phyloP scores from a whole-genome alignment of 371 early-diverging fungal genomes.

The Mortierella sp. region DNA sequence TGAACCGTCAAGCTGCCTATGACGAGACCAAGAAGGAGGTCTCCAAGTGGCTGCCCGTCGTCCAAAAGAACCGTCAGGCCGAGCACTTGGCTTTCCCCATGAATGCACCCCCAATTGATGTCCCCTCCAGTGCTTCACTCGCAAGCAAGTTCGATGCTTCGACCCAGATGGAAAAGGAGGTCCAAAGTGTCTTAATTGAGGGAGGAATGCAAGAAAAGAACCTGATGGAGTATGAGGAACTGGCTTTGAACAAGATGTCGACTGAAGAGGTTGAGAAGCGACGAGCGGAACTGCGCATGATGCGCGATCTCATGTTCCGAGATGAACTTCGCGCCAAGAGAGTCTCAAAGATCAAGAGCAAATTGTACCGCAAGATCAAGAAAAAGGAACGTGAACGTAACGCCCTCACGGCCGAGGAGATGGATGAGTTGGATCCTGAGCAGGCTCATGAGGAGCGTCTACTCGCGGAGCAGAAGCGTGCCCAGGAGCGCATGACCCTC shows the following conservation, averaged over 20 bases:
- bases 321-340: slow-evolving; percentile 92
- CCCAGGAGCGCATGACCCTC: slow-evolving; percentile 93
- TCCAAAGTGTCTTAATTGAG: slow-evolving; percentile 72
- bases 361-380: slow-evolving; percentile 87
- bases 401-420: slow-evolving; percentile 64
- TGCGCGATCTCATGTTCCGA: slow-evolving; percentile 95
- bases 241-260: slow-evolving; percentile 83
- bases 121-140: slow-evolving; percentile 67
- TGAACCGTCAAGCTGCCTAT: slow-evolving; percentile 89
- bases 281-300: slow-evolving; percentile 83
- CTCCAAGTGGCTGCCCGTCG: slow-evolving; percentile 85
- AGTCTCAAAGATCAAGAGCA: slow-evolving; percentile 96
- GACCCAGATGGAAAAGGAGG: slow-evolving; percentile 85
- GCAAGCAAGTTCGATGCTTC: slow-evolving; percentile 69
- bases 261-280: slow-evolving; percentile 82
- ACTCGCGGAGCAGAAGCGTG: slow-evolving; percentile 80
- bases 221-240: slow-evolving; percentile 83
- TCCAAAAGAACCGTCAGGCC: slow-evolving; percentile 86
- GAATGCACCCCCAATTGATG: slow-evolving; percentile 55
- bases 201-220: slow-evolving; percentile 85
- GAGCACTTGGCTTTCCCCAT: slow-evolving; percentile 87
- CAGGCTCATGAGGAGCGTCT: slow-evolving; percentile 68
- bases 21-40: slow-evolving; percentile 82
- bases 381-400: slow-evolving; percentile 74
- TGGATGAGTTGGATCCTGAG: slow-evolving; percentile 82